Evolutionary conservation across 345 rosid species (phyloP).

Genomic region (Moringa oleifera): DNA sequence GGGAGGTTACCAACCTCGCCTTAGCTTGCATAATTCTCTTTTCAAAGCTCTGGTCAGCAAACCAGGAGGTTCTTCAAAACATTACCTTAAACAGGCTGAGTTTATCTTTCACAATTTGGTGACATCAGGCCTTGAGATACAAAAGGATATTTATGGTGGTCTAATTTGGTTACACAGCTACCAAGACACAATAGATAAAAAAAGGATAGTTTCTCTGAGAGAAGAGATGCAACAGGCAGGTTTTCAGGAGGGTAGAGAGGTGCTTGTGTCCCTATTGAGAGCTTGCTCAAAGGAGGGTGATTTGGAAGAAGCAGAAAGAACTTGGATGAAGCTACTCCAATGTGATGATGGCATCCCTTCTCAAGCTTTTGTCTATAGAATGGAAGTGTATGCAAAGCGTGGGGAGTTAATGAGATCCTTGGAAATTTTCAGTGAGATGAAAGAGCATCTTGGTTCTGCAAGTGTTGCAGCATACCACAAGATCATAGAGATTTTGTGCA

Average conservation of each 20-base stretch:
- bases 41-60: conserved; percentile 64
- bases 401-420: conserved; percentile 49
- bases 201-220: conserved; percentile 46
- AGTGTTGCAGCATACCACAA: conserved; percentile 68
- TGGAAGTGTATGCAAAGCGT: conserved; percentile 63
- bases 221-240: conserved; percentile 61
- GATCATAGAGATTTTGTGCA: conserved; percentile 58
- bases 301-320: conserved; percentile 57
- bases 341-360: conserved; percentile 41
- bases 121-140: conserved; percentile 62
- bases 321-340: conserved; percentile 49
- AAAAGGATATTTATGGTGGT: conserved; percentile 63
- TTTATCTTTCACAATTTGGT: conserved; percentile 69
- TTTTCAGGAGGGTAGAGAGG: conserved; percentile 54
- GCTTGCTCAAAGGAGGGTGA: conserved; percentile 66
- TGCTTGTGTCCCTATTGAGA: conserved; percentile 63
- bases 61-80: conserved; percentile 46
- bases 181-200: conserved; percentile 58
- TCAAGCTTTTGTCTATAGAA: conserved; percentile 68
- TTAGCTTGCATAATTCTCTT: conserved; percentile 69
- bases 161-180: conserved; percentile 83
- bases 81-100: conserved; percentile 79
- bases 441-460: conserved; percentile 44
- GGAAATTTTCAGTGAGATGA: conserved; percentile 61
- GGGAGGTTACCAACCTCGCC: conserved; percentile 74